phyloP scores from a whole-genome alignment of 2,329 filamentous ascomycete genomes.

The Lasiodiplodia hormozganensis region DNA sequence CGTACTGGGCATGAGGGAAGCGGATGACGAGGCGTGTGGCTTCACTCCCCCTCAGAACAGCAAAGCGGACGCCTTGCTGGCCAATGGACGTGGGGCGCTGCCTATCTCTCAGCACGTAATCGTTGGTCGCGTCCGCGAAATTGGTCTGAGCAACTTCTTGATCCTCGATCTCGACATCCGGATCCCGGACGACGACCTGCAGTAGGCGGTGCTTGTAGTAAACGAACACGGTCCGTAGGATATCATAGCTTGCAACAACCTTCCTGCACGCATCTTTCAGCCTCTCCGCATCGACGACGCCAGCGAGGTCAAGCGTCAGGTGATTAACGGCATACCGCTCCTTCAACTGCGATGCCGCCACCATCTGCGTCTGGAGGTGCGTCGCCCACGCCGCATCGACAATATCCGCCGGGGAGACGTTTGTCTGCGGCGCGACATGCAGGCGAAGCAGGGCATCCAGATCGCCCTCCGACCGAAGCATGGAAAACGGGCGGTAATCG shows the following conservation, averaged over 20 bases:
- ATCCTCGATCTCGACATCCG: not conserved
- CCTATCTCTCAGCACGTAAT: conserved; percentile 37
- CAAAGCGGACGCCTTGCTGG: conserved; percentile 36
- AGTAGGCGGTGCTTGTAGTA: conserved; percentile 44
- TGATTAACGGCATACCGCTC: not conserved
- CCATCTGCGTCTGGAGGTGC: not conserved
- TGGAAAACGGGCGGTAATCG: not conserved
- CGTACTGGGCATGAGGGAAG: conserved; percentile 34
- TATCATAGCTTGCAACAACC: conserved; percentile 43
- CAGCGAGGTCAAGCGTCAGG: not conserved
- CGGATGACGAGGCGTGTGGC: conserved; percentile 43
- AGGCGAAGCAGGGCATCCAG: not conserved
- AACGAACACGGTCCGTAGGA: conserved; percentile 44
- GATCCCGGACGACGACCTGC: conserved; percentile 39
- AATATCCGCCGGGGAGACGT: not conserved
- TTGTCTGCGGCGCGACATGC: not conserved
- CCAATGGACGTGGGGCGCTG: conserved; percentile 38
- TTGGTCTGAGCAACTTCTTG: conserved; percentile 33
- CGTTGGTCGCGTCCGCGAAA: not conserved
- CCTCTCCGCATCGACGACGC: no score
- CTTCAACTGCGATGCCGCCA: not conserved
- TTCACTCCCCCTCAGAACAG: conserved; percentile 35
- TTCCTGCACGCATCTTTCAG: conserved; percentile 28
- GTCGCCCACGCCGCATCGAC: not conserved
- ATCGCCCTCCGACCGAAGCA: not conserved